These are phyloP conservation scores for Akanthomyces dipterigenus DNA, from an alignment of 2,329 filamentous ascomycete genomes.

Conservation along the genomic window DNA sequence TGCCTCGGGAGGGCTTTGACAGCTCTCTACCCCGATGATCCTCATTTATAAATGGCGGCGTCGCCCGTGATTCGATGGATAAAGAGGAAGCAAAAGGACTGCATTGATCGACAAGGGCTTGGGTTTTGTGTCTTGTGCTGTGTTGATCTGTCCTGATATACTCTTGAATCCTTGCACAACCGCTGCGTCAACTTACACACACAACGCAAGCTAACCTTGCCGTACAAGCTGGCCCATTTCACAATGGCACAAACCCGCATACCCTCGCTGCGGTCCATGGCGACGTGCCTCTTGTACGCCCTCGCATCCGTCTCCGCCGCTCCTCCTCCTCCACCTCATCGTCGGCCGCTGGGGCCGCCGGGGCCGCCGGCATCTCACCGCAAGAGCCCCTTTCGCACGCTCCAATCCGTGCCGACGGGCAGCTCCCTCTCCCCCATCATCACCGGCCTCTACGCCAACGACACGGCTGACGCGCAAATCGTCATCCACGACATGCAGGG, in stretches of 20 bases:
- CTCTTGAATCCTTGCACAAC: background rate
- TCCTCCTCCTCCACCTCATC: background rate
- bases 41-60: background rate
- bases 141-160: background rate
- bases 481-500: background rate
- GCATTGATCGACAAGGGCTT: background rate
- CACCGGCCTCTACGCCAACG: slow-evolving; percentile 1
- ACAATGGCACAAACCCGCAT: background rate
- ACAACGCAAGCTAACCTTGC: no score
- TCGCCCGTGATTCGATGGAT: background rate
- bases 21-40: background rate
- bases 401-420: background rate
- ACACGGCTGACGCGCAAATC: background rate
- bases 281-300: background rate
- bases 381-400: background rate
- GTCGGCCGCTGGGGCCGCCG: no score
- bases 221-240: background rate
- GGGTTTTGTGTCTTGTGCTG: no score
- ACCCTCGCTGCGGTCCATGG: background rate
- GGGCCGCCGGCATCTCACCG: no score
- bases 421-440: background rate
- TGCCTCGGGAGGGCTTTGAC: background rate
- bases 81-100: background rate
- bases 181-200: background rate
- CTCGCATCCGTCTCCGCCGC: background rate